Base-by-base conservation (phyloP, 331 rosid genomes). In the Telfairia occidentalis region DNA sequence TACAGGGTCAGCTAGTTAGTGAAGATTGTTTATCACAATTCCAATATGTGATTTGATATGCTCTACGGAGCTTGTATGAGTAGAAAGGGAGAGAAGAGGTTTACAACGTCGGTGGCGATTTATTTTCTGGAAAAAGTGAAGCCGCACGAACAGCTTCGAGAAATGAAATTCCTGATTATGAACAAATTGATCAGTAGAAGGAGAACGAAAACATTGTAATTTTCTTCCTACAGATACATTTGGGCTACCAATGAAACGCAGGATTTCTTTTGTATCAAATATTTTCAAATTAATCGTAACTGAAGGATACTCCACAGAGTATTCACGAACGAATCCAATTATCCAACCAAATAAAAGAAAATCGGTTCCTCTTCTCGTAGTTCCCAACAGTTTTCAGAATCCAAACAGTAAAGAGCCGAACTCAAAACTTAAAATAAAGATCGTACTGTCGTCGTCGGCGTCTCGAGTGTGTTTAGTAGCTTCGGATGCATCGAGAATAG, bases 61-160 rank as follows among this genome's bases (percentile, higher is more conserved):
- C 29, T 63, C 29, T 46, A 63, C 9, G 0, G 29, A 63, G 29
- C 48, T 35, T 8, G 37, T 12, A 40, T 5, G 23, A 55, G 58
- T 32, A 8, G 67, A 60, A 32, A 49, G 28, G 59, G 52, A 26
- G 35, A 21, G 37, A 78, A 78, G 69, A 77, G 2, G 64, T 46
- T 74, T 83, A 91, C 91, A 58, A 32, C 57, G 89, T 83, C 21
- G 97, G 95, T 15, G 82, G 81, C 38, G 80, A 81, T 67, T 87
- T 85, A 48, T 55, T 59, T 57, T 89, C 83, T 30, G 84, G 83
- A 16, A 78, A 85, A 81, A 89, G 71, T 32, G 94, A 85, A 78
- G 88, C 84, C 64, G 89, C 85, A 12, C 89, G 96, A 84, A 94
- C 96, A 65, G 91, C 95, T 23, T 85, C 88, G 43, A 94, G 84